Base-by-base conservation (phyloP, 2,329 filamentous ascomycete genomes). In the Stachybotrys echinatus region DNA sequence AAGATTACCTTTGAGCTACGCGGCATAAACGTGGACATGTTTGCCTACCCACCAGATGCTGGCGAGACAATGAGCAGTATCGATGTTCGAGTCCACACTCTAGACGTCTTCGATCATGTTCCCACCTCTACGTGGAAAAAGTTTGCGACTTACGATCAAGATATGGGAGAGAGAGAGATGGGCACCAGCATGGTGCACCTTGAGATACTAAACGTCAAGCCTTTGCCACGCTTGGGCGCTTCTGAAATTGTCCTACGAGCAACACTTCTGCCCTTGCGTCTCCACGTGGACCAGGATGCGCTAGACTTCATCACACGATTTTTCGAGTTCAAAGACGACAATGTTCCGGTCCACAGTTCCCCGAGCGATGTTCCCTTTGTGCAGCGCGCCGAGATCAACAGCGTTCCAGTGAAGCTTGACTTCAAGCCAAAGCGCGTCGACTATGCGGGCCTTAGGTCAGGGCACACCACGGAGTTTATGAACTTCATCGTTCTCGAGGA, bases 361-460 rank as follows among this genome's bases (percentile, higher is more conserved):
- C 78, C 83, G 2, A 84, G 84, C 43, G 91, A 95, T 49, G 73
- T 87, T 6, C 89, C 90, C 0, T 99, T 96, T 67, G 75, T 99
- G 2, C 92, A 97, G 64, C 82, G 94, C 48, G 86, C 90, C 2
- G 94, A 97, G 69, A 79, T 99, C 44, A 88, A 89, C 55, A 83
- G 88, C 4, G 81, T 99, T 21, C 85, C 85, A 2, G 79, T 99
- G 50, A 91, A 88, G 61, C 82, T 84, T 4, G 94, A 99, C 68
- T 99, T 99, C 72, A 99, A 99, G 66, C 94, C 94, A 8, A 97
- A 99, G 69, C 84, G 90, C n/a, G 89, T 99, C 18, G 92, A 99
- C 66, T 99, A 99, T 59, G 89, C 85, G 0, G 92, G 92, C 4
- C 79, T 99, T 4, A 85, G 92, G 22, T 96, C 94, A 1, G 94